Evolutionary conservation across 2,329 filamentous ascomycete genomes (phyloP), one percentile per base, ranked within the genome.

Genomic region (Penicillium expansum): DNA sequence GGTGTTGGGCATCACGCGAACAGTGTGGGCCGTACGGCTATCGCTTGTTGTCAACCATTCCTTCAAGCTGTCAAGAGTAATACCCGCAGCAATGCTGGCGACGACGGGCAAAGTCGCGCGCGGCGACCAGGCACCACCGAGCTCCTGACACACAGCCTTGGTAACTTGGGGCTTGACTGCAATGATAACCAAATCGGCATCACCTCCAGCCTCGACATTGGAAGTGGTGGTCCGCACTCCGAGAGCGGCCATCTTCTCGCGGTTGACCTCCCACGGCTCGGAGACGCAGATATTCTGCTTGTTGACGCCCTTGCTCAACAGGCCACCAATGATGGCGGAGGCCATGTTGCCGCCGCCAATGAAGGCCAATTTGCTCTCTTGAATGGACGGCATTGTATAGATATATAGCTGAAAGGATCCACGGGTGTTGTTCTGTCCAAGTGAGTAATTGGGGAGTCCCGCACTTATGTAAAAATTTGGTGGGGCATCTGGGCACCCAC

Each of bases 331-430:
- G 29, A 73, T 72, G 52, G 71, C 71, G 30, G 69, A 71, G 56
- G 70, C 71, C 71, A 73, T 73, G 62, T 73, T 73, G 58, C 71
- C 71, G 27, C 71, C 71, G 57, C 71, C 71, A 30, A 73, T 71
- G 58, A 73, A 73, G 69, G 69, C 67, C 57, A 73, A 58, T 38
- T 67, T 69, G 64, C 69, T 72, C 18, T 68, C 56, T 62, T 70
- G 69, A 18, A 73, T 64, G 50, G 68, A 62, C 5, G 66, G 62
- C 68, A 67, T 69, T 44, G 47, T 65, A 35, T 51, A 30, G 29
- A 32, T 41, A 24, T 55, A 35, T 54, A 35, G 43, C 35, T 55
- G 37, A 32, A 35, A 47, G 4, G 24, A 1, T 29, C 16, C 41
- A 22, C 20, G 13, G 5, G 3, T 33, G 30, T 47, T 16, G 42